phyloP scores from a whole-genome alignment of 2,329 filamentous ascomycete genomes.

The Chrysoporthe cubensis region DNA sequence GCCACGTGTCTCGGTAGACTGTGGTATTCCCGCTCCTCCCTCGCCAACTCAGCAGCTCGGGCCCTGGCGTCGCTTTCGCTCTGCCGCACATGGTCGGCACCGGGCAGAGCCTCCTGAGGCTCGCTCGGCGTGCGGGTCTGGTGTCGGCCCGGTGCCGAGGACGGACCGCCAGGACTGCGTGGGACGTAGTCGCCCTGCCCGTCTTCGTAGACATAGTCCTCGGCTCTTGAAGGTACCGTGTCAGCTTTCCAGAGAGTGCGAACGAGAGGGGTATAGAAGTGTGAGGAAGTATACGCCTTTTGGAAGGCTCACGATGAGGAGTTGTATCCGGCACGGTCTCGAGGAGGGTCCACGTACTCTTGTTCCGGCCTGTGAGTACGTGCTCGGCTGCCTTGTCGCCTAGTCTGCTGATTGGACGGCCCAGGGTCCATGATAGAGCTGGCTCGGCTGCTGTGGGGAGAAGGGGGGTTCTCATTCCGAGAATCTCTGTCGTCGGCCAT shows the following conservation, averaged over 20 bases:
- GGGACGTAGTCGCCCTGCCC: background rate
- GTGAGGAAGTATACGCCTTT: background rate
- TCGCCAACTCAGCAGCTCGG: background rate
- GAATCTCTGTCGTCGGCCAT: background rate
- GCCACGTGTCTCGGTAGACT: background rate
- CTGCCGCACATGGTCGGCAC: background rate
- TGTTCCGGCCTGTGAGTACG: background rate
- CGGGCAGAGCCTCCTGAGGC: background rate
- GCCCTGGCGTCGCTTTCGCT: background rate
- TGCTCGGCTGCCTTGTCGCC: slow-evolving; percentile 9
- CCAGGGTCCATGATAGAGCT: background rate
- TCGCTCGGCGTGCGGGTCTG: slow-evolving; percentile 9
- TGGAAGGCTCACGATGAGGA: background rate
- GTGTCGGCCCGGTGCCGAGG: background rate
- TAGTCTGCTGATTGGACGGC: too few relatives aligned
- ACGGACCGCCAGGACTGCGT: background rate
- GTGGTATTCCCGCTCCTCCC: background rate
- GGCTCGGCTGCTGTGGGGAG: background rate
- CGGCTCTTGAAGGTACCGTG: background rate
- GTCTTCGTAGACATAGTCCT: slow-evolving; percentile 3
- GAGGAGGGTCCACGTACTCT: background rate
- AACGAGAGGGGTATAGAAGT: background rate
- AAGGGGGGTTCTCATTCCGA: background rate
- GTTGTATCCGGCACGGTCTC: background rate
- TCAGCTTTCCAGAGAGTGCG: background rate